These are phyloP conservation scores for Cryptococcus neoformans DNA, from an alignment of 1,284 basidiomycete species.

Conservation along the genomic window DNA sequence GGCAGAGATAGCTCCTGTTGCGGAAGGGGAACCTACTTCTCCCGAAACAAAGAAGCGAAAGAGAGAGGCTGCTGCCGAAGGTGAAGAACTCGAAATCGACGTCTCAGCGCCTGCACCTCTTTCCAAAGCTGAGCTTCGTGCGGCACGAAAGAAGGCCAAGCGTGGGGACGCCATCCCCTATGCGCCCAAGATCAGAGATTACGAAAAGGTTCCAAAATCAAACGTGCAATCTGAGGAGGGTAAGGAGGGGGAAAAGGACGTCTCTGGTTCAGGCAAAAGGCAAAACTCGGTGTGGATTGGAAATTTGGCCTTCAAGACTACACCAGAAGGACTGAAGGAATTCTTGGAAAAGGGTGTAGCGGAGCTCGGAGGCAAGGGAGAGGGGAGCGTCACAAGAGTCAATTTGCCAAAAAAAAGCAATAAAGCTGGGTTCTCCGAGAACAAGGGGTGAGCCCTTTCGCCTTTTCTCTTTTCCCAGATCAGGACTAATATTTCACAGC, in stretches of 20 bases:
- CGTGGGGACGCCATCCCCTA: conserved; percentile 16
- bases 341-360: conserved; percentile 68
- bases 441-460: conserved; percentile 51
- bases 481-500: conserved; percentile 50
- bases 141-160: conserved; percentile 43
- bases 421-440: conserved; percentile 49
- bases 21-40: not conserved
- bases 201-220: conserved; percentile 16
- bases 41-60: conserved; percentile 22
- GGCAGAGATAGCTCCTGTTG: too few species aligned
- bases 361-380: conserved; percentile 31
- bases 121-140: conserved; percentile 48
- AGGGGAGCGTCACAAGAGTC: conserved; percentile 51
- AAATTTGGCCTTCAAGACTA: conserved; percentile 90
- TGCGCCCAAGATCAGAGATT: conserved; percentile 13
- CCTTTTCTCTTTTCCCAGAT: not conserved
- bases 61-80: conserved; percentile 21
- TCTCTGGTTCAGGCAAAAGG: conserved; percentile 48
- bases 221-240: conserved; percentile 57
- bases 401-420: conserved; percentile 53
- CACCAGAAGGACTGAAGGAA: conserved; percentile 61
- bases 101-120: conserved; percentile 43
- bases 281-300: conserved; percentile 93
- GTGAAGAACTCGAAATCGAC: conserved; percentile 46
- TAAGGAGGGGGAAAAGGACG: conserved; percentile 51